These are phyloP conservation scores for Nicotiana sylvestris DNA, from an alignment of 257 asterid genomes.

Conservation along the genomic window DNA sequence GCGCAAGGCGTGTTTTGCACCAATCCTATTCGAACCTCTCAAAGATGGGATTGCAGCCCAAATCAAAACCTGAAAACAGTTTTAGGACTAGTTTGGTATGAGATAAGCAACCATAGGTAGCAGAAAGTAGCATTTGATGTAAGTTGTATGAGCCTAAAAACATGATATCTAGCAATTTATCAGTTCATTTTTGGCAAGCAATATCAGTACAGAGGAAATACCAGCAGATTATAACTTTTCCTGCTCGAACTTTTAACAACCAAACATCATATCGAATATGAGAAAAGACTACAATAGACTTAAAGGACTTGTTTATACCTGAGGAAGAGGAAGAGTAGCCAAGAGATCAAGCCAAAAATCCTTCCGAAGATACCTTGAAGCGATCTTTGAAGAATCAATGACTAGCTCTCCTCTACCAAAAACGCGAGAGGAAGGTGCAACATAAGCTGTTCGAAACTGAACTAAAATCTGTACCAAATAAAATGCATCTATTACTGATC, in stretches of 20 bases:
- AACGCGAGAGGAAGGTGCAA: constrained; percentile 69
- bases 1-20: constrained; percentile 48
- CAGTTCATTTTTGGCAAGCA: background rate
- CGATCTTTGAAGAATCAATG: constrained; percentile 50
- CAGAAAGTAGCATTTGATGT: background rate
- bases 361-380: constrained; percentile 43
- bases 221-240: background rate
- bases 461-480: constrained; percentile 45
- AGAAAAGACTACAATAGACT: background rate
- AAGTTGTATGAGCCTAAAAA: background rate
- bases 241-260: background rate
- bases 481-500: constrained; percentile 43
- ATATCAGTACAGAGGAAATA: background rate
- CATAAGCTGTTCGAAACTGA: constrained; percentile 55
- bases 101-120: no score
- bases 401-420: constrained; percentile 74
- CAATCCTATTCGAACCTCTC: constrained; percentile 45
- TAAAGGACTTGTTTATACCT: constrained; percentile 31
- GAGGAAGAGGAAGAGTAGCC: constrained; percentile 74
- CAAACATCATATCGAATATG: background rate
- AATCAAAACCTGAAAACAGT: constrained; percentile 40
- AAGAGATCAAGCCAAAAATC: constrained; percentile 51
- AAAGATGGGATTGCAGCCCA: constrained; percentile 55
- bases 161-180: background rate
- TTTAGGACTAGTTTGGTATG: background rate